phyloP scores from a whole-genome alignment of 805 yeast species.

The Hanseniaspora thailandica region DNA sequence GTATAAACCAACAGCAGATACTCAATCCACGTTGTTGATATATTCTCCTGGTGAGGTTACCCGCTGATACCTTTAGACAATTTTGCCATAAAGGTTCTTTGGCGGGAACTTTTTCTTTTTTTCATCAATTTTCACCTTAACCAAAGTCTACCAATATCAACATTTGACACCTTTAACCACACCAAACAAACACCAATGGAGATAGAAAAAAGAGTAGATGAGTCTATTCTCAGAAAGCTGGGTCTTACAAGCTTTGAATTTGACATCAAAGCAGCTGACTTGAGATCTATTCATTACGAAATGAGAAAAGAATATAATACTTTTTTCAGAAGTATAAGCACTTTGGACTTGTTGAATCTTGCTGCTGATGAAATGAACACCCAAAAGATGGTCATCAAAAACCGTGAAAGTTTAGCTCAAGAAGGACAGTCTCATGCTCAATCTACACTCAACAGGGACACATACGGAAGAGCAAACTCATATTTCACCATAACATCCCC shows the following conservation, averaged over 20 bases:
- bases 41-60: no score
- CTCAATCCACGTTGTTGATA: no score
- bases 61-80: no score
- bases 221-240: neutral
- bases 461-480: constrained; percentile 10
- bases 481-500: constrained; percentile 12
- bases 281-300: neutral
- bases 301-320: neutral
- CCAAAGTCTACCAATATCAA: no score
- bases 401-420: neutral
- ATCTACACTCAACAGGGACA: constrained; percentile 22
- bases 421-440: constrained; percentile 24
- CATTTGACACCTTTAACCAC: no score
- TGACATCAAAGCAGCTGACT: neutral
- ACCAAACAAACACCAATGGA: no score
- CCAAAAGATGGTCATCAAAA: no score
- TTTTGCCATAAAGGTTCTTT: no score
- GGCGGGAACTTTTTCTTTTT: no score
- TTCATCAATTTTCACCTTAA: no score
- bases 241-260: neutral
- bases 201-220: neutral
- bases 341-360: neutral
- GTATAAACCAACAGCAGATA: no score
- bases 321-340: neutral
- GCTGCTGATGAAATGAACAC: neutral